These are phyloP conservation scores for Fusarium sp. DNA, from an alignment of 2,329 filamentous ascomycete genomes.

Conservation along the genomic window DNA sequence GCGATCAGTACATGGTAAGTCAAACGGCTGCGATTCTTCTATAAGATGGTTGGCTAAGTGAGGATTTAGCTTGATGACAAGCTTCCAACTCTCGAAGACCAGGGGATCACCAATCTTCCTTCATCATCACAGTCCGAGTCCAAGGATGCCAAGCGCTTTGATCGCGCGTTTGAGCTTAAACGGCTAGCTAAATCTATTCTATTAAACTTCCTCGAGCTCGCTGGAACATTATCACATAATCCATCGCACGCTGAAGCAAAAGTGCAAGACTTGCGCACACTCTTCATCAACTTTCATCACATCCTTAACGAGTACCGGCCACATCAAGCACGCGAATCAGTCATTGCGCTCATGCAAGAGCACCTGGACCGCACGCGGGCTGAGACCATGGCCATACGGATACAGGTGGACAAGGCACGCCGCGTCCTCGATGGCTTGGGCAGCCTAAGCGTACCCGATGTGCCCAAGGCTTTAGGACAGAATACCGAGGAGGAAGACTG, in stretches of 20 bases:
- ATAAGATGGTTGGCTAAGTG: conserved; percentile 1
- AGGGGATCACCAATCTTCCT: conserved; percentile 75
- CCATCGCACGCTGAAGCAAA: conserved; percentile 72
- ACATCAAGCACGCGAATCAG: conserved; percentile 88
- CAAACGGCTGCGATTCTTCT: too few species aligned
- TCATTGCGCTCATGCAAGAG: conserved; percentile 89
- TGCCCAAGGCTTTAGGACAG: conserved; percentile 34
- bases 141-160: conserved; percentile 66
- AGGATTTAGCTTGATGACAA: conserved; percentile 66
- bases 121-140: conserved; percentile 55
- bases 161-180: conserved; percentile 76
- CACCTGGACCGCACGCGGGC: conserved; percentile 77
- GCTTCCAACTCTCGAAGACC: conserved; percentile 75
- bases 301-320: conserved; percentile 94
- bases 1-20: conserved; percentile 70
- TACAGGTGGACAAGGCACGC: conserved; percentile 78
- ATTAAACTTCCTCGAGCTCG: conserved; percentile 88
- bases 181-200: conserved; percentile 85
- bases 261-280: conserved; percentile 79
- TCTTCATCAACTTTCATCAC: conserved; percentile 93
- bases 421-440: conserved; percentile 77
- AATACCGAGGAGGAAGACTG: conserved; percentile 34
- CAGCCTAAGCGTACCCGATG: conserved; percentile 56
- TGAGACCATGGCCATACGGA: conserved; percentile 77
- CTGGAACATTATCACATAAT: conserved; percentile 60